Percentiles rank a stretch among this genome's conserved stretches.
These are phyloP conservation scores for Picea glauca DNA, from an alignment of 75 land plant genomes.

Conservation along the genomic window DNA sequence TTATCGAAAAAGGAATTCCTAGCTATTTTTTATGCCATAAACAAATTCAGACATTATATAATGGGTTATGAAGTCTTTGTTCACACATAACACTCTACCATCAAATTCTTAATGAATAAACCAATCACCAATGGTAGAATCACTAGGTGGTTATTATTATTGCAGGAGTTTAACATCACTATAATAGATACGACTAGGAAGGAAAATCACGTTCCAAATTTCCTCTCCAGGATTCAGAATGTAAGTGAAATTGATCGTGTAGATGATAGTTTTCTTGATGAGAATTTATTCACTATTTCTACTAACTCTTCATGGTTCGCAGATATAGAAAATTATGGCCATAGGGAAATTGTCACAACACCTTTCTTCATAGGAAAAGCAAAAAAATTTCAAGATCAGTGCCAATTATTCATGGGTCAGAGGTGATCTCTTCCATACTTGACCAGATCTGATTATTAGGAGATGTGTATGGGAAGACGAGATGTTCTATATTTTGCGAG, in stretches of 20 bases:
- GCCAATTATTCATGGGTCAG: background rate
- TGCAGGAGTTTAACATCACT: no score
- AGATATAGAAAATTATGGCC: background rate
- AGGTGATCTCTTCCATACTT: background rate
- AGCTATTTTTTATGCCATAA: no score
- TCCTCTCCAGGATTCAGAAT: background rate
- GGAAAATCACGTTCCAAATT: background rate
- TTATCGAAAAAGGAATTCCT: no score
- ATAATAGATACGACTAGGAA: no score
- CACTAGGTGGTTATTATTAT: no score
- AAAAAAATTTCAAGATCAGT: background rate
- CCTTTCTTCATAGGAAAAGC: background rate
- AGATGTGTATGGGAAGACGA: background rate
- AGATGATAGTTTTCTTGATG: background rate
- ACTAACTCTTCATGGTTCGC: background rate
- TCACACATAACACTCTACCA: no score
- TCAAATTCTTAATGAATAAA: no score
- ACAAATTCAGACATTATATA: no score
- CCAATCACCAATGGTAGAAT: no score
- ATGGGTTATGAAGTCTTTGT: no score
- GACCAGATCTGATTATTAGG: background rate
- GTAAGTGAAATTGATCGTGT: background rate
- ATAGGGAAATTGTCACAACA: background rate
- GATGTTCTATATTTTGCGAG: background rate
- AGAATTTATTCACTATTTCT: background rate